A percentile compares a stretch with the other conserved stretches of the same genome.
These are phyloP conservation scores for Scedosporium minutisporum DNA, from an alignment of 2,329 filamentous ascomycete species.

Conservation along the genomic window DNA sequence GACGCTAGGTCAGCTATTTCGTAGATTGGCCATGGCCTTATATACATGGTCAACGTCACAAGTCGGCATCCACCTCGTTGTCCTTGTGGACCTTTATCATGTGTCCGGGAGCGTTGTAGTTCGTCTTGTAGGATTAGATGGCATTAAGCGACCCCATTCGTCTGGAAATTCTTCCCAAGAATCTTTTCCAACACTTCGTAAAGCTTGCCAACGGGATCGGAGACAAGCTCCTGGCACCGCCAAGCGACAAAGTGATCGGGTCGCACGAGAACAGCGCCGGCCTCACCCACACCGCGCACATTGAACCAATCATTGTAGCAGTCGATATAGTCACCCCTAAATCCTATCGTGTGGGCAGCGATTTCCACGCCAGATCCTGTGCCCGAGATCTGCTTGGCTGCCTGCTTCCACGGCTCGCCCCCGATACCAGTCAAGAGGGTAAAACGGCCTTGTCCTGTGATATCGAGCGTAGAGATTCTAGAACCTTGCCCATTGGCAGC, in stretches of 20 bases:
- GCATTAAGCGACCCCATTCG: not conserved
- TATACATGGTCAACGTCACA: too few relatives aligned
- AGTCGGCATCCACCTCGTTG: too few relatives aligned
- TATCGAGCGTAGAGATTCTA: slow-evolving; percentile 23
- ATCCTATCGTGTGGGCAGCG: slow-evolving; percentile 34
- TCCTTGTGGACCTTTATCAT: too few relatives aligned
- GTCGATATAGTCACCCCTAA: slow-evolving; percentile 41
- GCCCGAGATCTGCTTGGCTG: slow-evolving; percentile 21
- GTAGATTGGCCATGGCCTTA: too few relatives aligned
- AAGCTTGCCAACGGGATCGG: not conserved
- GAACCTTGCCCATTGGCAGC: slow-evolving; percentile 13
- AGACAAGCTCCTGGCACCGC: slow-evolving; percentile 17
- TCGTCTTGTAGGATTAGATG: too few relatives aligned
- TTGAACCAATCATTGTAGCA: slow-evolving; percentile 41
- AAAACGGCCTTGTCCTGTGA: slow-evolving; percentile 38
- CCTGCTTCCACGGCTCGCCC: slow-evolving; percentile 36
- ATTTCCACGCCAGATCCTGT: not conserved
- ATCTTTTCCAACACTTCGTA: not conserved
- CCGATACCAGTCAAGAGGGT: slow-evolving; percentile 35
- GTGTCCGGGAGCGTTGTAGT: too few relatives aligned
- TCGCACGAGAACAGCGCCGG: slow-evolving; percentile 39
- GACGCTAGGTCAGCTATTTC: too few relatives aligned
- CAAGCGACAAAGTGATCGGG: slow-evolving; percentile 43
- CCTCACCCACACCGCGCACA: slow-evolving; percentile 37
- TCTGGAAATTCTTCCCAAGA: not conserved